A percentile compares a stretch with the other conserved stretches of the same genome.
Conservation (phyloP, 176 grass and related monocot species). For the Bromus sterilis region DNA sequence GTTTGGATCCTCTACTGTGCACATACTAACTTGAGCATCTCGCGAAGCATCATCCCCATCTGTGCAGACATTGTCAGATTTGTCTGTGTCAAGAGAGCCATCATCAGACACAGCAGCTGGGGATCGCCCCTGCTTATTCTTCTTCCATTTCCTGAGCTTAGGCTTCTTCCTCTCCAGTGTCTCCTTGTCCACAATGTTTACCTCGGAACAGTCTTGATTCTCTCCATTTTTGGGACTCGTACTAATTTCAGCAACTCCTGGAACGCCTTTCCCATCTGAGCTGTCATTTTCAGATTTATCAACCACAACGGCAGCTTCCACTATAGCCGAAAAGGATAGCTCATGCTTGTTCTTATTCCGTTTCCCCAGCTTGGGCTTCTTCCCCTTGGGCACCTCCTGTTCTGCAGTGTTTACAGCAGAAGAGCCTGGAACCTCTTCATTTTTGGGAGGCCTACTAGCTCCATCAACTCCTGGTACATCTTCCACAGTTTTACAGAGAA, state of each 20-base stretch:
- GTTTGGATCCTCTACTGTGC: neutral
- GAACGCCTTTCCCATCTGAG: neutral
- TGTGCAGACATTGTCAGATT: neutral
- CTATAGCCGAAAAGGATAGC: neutral
- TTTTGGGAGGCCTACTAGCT: neutral
- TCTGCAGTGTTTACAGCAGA: neutral
- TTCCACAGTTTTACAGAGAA: neutral
- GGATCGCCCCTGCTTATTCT: neutral
- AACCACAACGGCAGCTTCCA: neutral
- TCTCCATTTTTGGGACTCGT: neutral
- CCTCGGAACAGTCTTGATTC: neutral
- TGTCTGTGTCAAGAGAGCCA: neutral
- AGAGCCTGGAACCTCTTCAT: neutral
- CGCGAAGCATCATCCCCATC: neutral
- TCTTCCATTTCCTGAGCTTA: neutral
- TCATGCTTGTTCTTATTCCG: neutral
- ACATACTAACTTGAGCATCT: neutral
- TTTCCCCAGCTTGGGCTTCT: neutral
- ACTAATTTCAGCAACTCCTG: neutral
- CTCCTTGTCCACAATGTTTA: neutral
- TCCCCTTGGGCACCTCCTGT: neutral
- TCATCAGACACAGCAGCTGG: neutral
- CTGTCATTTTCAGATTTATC: conserved; percentile 10
- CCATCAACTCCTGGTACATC: neutral
- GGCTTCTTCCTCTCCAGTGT: neutral